Conservation (phyloP, 306 rosid species). For the Chamaecrista fasciculata region DNA sequence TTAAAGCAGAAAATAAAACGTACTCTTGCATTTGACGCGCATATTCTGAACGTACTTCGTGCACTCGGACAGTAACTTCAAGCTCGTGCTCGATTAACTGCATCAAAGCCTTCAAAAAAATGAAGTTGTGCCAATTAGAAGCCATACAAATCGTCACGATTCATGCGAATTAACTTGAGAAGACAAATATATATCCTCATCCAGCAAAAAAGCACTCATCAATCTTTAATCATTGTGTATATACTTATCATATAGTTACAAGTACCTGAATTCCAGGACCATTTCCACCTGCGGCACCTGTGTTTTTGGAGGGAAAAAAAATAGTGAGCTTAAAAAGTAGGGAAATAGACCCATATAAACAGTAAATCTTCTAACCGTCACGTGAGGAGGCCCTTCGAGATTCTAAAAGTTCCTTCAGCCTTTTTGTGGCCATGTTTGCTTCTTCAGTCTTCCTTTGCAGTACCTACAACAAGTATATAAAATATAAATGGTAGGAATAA, state of each 20-base stretch:
- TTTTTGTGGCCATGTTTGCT: conserved; percentile 87
- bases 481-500: conserved; percentile 19
- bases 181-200: too few relatives aligned
- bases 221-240: neutral
- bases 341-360: conserved; percentile 8
- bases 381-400: conserved; percentile 75
- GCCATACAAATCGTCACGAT: neutral
- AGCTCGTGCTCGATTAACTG: conserved; percentile 89
- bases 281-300: conserved; percentile 52
- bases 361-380: conserved; percentile 47
- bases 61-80: conserved; percentile 86
- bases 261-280: conserved; percentile 89
- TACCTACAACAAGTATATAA: conserved; percentile 47
- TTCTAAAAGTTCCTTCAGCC: conserved; percentile 89
- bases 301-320: neutral
- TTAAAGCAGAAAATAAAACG: conserved; percentile 24
- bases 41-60: conserved; percentile 90
- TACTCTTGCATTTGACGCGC: conserved; percentile 94
- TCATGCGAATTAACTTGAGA: neutral
- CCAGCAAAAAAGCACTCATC: conserved; percentile 12
- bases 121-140: conserved; percentile 16
- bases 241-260: conserved; percentile 6
- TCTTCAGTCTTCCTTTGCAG: conserved; percentile 98
- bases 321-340: neutral
- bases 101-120: conserved; percentile 70